Percentiles rank a stretch among this genome's conserved stretches.
Conservation (phyloP, 352 stramenopile genomes). For the Phytophthora agathidicida region DNA sequence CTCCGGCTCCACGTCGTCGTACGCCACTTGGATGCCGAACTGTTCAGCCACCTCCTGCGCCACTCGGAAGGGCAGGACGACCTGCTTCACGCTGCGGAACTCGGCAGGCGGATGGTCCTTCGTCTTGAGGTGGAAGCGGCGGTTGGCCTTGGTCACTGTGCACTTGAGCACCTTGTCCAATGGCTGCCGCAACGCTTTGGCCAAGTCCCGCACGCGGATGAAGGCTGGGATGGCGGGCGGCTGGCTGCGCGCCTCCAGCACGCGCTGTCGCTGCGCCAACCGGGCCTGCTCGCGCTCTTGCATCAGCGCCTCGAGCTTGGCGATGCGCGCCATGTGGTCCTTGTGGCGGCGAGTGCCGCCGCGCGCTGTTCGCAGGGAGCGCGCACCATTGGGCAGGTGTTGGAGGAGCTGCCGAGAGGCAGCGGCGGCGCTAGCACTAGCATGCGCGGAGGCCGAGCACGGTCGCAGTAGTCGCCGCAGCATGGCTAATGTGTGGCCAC, state of each 20-base stretch:
- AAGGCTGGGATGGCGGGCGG: constrained; percentile 41
- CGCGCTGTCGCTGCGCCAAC: constrained; percentile 25
- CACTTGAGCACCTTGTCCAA: constrained; percentile 77
- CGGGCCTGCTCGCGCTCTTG: constrained; percentile 15
- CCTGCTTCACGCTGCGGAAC: constrained; percentile 81
- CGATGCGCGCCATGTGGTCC: constrained; percentile 27
- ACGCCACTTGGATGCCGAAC: constrained; percentile 49
- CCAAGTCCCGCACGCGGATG: constrained; percentile 78
- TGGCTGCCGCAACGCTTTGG: constrained; percentile 69
- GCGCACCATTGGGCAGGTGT: neutral
- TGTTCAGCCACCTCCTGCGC: constrained; percentile 57
- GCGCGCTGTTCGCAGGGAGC: constrained; percentile 37
- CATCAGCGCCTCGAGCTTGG: constrained; percentile 9
- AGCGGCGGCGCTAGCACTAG: constrained; percentile 6
- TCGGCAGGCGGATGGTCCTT: constrained; percentile 49
- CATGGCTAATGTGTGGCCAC: neutral
- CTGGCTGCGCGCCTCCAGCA: constrained; percentile 25
- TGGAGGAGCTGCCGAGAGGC: neutral
- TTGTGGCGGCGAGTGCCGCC: constrained; percentile 29
- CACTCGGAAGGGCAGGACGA: constrained; percentile 72
- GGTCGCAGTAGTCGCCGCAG: constrained; percentile 24
- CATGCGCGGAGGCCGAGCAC: constrained; percentile 6
- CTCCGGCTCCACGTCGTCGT: constrained; percentile 68
- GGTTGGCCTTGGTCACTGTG: constrained; percentile 61
- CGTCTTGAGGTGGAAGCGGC: constrained; percentile 56